Evolutionary conservation across 441 rosid genomes (phyloP).

Genomic region (Bruguiera hainesii): DNA sequence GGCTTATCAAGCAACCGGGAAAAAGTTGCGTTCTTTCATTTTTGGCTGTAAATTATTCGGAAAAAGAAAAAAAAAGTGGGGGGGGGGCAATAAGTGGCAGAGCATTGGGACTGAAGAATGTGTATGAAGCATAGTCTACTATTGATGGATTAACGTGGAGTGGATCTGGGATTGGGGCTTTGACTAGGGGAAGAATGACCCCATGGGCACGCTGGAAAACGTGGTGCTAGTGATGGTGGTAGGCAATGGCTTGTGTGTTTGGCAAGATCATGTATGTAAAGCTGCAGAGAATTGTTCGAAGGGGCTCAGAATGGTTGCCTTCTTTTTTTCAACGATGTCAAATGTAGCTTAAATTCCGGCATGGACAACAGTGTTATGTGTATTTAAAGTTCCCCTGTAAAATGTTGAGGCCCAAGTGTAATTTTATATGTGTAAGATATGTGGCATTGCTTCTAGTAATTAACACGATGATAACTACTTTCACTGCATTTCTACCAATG

Average conservation of each 20-base stretch:
- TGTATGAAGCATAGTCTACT: constrained; percentile 8
- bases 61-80: not conserved
- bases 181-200: not conserved
- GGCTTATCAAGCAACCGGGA: not conserved
- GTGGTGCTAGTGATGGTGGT: constrained; percentile 2
- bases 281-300: constrained; percentile 12
- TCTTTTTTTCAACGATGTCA: too few species aligned
- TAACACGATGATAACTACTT: too few species aligned
- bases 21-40: not conserved
- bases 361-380: not conserved
- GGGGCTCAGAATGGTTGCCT: constrained; percentile 10
- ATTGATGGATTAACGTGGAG: not conserved
- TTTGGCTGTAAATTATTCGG: constrained; percentile 17
- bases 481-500: too few species aligned
- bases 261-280: constrained; percentile 28
- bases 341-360: not conserved
- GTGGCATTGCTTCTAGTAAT: too few species aligned
- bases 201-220: not conserved
- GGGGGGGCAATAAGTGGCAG: constrained; percentile 11
- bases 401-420: too few species aligned
- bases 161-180: not conserved
- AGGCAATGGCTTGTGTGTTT: constrained; percentile 17
- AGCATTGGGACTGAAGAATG: constrained; percentile 7
- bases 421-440: too few species aligned
- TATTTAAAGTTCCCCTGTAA: not conserved